These are phyloP conservation scores for Auriscalpium microsporum DNA, from an alignment of 768 basidiomycete genomes.

Conservation along the genomic window DNA sequence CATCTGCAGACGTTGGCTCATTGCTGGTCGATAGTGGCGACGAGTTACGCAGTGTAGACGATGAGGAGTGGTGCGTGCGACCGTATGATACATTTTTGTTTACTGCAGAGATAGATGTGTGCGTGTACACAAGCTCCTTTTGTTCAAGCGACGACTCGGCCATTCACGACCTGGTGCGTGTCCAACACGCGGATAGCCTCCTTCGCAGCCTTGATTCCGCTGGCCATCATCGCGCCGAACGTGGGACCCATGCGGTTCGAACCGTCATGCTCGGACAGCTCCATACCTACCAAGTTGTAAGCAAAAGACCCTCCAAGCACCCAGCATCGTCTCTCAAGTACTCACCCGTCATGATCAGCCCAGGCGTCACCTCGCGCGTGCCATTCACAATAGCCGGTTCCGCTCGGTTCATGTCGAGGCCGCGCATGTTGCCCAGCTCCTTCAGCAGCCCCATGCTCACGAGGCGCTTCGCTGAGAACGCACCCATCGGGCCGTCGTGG, in stretches of 20 bases:
- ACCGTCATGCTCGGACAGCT: slow-evolving; percentile 74
- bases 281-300: slow-evolving; percentile 48
- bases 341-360: slow-evolving; percentile 65
- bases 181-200: slow-evolving; percentile 51
- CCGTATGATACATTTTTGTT: no score
- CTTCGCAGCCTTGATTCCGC: slow-evolving; percentile 64
- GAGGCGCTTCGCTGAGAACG: slow-evolving; percentile 72
- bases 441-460: slow-evolving; percentile 67
- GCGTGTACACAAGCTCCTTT: no score
- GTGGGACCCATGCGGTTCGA: slow-evolving; percentile 63
- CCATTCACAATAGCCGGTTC: slow-evolving; percentile 74
- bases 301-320: not conserved
- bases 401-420: slow-evolving; percentile 75
- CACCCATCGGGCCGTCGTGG: slow-evolving; percentile 75
- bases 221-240: slow-evolving; percentile 74
- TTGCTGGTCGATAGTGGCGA: no score
- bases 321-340: slow-evolving; percentile 9
- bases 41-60: no score
- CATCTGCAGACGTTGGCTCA: no score
- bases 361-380: slow-evolving; percentile 69
- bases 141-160: slow-evolving; percentile 41
- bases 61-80: no score
- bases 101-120: no score
- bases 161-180: slow-evolving; percentile 39
- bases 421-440: slow-evolving; percentile 72